phyloP scores from a whole-genome alignment of 495 filamentous ascomycete genomes.

The Aspergillus baeticus region DNA sequence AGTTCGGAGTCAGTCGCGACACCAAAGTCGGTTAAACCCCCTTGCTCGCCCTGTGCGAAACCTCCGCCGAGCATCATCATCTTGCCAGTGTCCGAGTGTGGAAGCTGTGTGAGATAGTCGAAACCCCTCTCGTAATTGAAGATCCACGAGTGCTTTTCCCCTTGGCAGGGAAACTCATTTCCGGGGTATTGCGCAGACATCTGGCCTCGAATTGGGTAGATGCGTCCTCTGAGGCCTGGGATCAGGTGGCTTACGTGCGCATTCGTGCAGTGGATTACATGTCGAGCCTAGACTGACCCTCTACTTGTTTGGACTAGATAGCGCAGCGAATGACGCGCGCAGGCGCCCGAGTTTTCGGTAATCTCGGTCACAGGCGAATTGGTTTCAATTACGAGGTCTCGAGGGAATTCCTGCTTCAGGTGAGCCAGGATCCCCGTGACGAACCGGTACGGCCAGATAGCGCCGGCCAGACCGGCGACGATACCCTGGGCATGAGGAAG shows the following conservation, averaged over 20 bases:
- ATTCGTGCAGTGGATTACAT: constrained; percentile 77
- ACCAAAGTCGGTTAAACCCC: constrained; percentile 50
- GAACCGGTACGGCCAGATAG: constrained; percentile 79
- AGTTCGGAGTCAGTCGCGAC: constrained; percentile 32
- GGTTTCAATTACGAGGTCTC: constrained; percentile 68
- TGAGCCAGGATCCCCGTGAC: constrained; percentile 63
- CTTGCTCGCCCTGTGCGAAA: constrained; percentile 41
- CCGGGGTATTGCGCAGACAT: constrained; percentile 65
- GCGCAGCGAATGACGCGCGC: constrained; percentile 1
- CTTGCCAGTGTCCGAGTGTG: constrained; percentile 26
- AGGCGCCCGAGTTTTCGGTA: no score
- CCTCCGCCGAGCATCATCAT: constrained; percentile 70
- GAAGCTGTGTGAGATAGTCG: constrained; percentile 77
- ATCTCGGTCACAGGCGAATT: constrained; percentile 69
- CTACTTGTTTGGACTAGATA: constrained; percentile 57
- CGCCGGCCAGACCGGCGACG: constrained; percentile 44
- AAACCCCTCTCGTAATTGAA: constrained; percentile 62
- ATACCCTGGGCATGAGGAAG: constrained; percentile 45
- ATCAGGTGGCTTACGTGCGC: constrained; percentile 73
- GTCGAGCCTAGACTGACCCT: constrained; percentile 54
- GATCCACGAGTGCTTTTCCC: constrained; percentile 32
- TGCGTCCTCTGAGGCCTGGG: constrained; percentile 63
- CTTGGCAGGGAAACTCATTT: constrained; percentile 32
- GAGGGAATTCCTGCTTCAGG: constrained; percentile 39
- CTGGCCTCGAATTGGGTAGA: constrained; percentile 73